Conservation (phyloP, 2,329 filamentous ascomycete species). For the Cadophora gregata region DNA sequence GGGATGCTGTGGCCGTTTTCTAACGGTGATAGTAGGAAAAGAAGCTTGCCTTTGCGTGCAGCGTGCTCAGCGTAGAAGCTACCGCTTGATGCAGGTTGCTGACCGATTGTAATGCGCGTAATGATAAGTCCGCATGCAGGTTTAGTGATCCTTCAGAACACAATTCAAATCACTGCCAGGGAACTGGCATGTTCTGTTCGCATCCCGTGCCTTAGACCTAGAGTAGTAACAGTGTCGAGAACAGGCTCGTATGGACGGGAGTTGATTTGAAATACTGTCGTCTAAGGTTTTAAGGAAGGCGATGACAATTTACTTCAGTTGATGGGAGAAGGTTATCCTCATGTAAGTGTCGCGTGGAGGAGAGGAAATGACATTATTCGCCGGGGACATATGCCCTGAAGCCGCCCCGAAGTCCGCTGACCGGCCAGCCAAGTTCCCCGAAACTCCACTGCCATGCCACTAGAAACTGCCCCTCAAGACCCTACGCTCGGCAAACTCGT, state of each 20-base stretch:
- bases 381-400: background rate
- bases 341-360: slow-evolving; percentile 1
- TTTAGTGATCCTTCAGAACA: background rate
- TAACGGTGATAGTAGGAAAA: background rate
- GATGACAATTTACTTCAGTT: background rate
- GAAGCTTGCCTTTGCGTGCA: background rate
- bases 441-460: slow-evolving; percentile 5
- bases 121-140: background rate
- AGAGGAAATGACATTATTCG: background rate
- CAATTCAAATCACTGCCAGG: background rate
- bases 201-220: background rate
- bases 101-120: background rate
- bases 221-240: background rate
- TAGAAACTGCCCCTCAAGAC: background rate
- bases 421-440: background rate
- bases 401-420: background rate
- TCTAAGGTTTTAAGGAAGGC: background rate
- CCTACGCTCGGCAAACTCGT: background rate
- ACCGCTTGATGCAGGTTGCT: background rate
- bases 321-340: background rate
- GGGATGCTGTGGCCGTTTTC: background rate
- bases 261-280: background rate
- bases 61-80: background rate
- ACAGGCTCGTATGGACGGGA: background rate
- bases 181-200: background rate